Base-by-base conservation (phyloP, 331 rosid species). In the Rhamnella rubrinervis region DNA sequence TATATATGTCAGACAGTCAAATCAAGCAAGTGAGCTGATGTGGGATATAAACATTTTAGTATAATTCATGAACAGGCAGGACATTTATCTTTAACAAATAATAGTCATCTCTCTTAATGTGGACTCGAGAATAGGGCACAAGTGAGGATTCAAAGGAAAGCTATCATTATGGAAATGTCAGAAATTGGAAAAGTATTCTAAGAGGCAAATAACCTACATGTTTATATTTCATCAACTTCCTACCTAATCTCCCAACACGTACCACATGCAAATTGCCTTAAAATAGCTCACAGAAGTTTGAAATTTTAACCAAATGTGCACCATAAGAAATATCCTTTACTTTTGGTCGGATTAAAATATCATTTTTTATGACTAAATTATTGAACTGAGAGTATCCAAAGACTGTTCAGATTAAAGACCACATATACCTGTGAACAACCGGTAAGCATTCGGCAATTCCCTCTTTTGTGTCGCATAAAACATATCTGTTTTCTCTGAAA, bases 401-500 rank as follows among this genome's bases (percentile, higher is more conserved):
- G 21, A 79, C 35, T 13, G 35, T 3, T 10, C 8, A 57, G 37
- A 61, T 20, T 18, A 38, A 21, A 4, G 37, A 35, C 63, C 63
- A 66, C 70, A 21, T 7, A 55, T 16, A 93, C 98, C 98, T 71
- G 87, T 86, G 81, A 95, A 95, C 66, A 91, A 46, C 38, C 77
- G 92, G 80, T 79, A 91, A 17, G 97, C 95, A 67, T 81, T 73
- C n/a, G 98, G 98, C 62, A 87, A 85, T 26, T 83, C 91, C 81
- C 97, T 89, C 79, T 89, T 87, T 77, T 95, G 97, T 17, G 98
- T 81, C 47, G 93, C 98, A 80, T 84, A 86, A 79, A 95, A 95
- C 96, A 95, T 89, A 21, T 83, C 89, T 68, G 86, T 83, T 74
- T 85, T 88, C 82, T 91, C 96, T 21, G 95, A 73, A 73, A 85